These are phyloP conservation scores for Ormosia semicastrata DNA, from an alignment of 306 rosid genomes.

Conservation along the genomic window DNA sequence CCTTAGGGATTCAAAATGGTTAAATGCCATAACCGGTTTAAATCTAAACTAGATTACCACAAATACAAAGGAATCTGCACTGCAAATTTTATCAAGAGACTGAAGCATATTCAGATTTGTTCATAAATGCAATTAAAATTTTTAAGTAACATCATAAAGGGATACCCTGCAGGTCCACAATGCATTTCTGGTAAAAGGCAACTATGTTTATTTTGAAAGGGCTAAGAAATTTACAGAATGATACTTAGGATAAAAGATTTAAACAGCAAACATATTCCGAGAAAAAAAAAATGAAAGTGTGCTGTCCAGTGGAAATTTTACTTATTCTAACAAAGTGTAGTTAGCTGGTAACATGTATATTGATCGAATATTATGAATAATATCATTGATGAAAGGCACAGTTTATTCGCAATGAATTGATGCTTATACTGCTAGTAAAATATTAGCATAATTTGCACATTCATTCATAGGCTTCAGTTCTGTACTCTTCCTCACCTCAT, in stretches of 20 bases:
- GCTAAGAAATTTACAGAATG: not conserved
- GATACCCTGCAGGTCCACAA: not conserved
- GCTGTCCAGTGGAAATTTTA: not conserved
- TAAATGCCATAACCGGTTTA: too few species aligned
- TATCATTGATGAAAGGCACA: not conserved
- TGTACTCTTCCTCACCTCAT: conserved; percentile 70
- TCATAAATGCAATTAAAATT: not conserved
- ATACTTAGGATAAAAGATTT: not conserved
- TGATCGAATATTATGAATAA: not conserved
- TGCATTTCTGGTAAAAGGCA: not conserved
- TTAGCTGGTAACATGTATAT: not conserved
- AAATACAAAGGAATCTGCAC: not conserved
- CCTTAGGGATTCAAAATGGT: too few species aligned
- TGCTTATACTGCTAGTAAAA: not conserved
- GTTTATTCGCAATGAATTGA: not conserved
- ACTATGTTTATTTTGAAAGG: not conserved
- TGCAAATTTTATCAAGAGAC: not conserved
- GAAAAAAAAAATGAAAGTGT: not conserved
- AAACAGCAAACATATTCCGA: not conserved
- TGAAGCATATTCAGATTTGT: not conserved
- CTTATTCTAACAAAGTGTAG: not conserved
- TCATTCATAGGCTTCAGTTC: conserved; percentile 19
- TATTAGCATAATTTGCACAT: conserved; percentile 9
- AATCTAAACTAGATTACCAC: too few species aligned
- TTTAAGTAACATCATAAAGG: not conserved